phyloP scores from a whole-genome alignment of 495 filamentous ascomycete genomes.

The Penicillium samsonianum region DNA sequence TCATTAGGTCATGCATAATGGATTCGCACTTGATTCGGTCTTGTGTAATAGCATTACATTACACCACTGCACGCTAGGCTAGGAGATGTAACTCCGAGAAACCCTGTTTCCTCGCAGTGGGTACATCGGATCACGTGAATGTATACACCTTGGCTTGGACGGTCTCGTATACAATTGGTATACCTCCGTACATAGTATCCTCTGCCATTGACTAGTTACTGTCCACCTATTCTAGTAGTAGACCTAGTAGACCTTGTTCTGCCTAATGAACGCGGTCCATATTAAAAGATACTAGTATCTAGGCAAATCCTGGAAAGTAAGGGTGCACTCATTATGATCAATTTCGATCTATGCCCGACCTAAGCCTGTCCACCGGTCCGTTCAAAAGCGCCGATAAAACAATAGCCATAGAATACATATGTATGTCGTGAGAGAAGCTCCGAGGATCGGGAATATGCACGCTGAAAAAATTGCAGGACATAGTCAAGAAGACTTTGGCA shows the following conservation, averaged over 20 bases:
- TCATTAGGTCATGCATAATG: neutral
- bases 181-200: too few species aligned
- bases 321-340: conserved; percentile 13
- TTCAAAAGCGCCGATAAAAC: conserved; percentile 14
- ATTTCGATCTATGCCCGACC: conserved; percentile 14
- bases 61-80: neutral
- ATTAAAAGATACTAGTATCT: neutral
- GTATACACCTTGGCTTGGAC: too few species aligned
- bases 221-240: neutral
- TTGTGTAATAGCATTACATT: neutral
- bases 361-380: conserved; percentile 15
- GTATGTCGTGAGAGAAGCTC: conserved; percentile 23
- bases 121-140: neutral
- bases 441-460: conserved; percentile 44
- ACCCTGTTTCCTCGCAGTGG: too few species aligned
- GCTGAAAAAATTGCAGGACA: conserved; percentile 44
- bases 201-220: neutral
- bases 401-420: conserved; percentile 40
- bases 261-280: neutral
- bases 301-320: neutral
- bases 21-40: neutral
- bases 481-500: conserved; percentile 33
- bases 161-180: too few species aligned
- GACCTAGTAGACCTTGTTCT: neutral
- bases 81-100: too few species aligned